phyloP scores from a whole-genome alignment of 495 filamentous ascomycete genomes.

The Aspergillus taichungensis region DNA sequence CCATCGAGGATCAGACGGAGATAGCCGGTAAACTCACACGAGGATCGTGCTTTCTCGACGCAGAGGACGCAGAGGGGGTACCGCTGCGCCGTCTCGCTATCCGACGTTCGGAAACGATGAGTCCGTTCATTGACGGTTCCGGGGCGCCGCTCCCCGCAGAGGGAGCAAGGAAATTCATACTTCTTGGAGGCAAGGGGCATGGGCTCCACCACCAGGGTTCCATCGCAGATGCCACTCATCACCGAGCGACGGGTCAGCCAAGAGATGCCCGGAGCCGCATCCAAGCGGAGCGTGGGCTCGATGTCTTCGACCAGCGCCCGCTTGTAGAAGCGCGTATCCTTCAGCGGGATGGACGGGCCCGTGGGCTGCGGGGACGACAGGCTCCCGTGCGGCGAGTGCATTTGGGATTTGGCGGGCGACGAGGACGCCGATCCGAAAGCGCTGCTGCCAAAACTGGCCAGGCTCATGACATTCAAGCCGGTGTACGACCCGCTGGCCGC shows the following conservation, averaged over 20 bases:
- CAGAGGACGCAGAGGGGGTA: conserved; percentile 91
- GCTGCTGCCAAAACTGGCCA: conserved; percentile 43
- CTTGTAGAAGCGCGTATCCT: conserved; percentile 93
- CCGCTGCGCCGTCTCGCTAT: conserved; percentile 71
- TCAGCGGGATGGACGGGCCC: conserved; percentile 48
- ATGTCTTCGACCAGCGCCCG: conserved; percentile 80
- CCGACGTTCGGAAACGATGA: conserved; percentile 84
- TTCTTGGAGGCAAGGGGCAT: conserved; percentile 51
- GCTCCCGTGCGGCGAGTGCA: conserved; percentile 33
- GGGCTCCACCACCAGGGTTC: conserved; percentile 84
- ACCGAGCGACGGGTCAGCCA: conserved; percentile 86
- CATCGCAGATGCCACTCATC: conserved; percentile 70
- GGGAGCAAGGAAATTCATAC: conserved; percentile 66
- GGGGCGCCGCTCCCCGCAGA: conserved; percentile 77
- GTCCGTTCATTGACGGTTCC: conserved; percentile 61
- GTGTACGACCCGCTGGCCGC: conserved; percentile 62
- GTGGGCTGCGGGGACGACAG: conserved; percentile 25
- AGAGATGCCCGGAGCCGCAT: conserved; percentile 80
- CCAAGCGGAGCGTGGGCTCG: conserved; percentile 84
- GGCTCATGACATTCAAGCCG: conserved; percentile 50
- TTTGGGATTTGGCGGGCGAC: conserved; percentile 31
- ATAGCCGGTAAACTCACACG: conserved; percentile 88
- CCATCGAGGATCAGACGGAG: conserved; percentile 84
- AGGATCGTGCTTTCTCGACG: conserved; percentile 69
- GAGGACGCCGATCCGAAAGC: conserved; percentile 39